A percentile compares a stretch with the other conserved stretches of the same genome.
Conservation (phyloP, 441 rosid genomes). For the Breynia disticha region DNA sequence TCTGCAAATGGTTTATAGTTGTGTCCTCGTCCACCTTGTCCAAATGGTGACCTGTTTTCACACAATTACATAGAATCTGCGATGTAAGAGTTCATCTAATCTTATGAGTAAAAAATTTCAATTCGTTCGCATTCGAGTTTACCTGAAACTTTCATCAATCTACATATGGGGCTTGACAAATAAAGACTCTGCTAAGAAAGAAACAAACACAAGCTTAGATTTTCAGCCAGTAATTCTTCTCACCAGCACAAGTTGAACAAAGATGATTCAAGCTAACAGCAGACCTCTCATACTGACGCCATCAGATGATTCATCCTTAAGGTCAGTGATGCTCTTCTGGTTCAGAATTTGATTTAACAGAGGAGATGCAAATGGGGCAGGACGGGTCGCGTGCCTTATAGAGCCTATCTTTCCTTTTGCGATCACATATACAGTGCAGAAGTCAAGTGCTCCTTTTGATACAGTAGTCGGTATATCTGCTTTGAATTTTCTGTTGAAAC, state of each 20-base stretch:
- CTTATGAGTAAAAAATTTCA: background rate
- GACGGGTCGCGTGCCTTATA: slow-evolving; percentile 44
- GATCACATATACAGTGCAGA: slow-evolving; percentile 71
- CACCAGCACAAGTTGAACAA: background rate
- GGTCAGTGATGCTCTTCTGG: slow-evolving; percentile 8
- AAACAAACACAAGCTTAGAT: background rate
- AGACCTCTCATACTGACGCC: slow-evolving; percentile 40
- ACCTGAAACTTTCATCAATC: slow-evolving; percentile 50
- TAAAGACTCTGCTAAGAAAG: slow-evolving; percentile 32
- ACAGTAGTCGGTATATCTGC: slow-evolving; percentile 52
- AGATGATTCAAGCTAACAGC: slow-evolving; percentile 1
- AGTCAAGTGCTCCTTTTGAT: slow-evolving; percentile 69
- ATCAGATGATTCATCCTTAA: slow-evolving; percentile 19
- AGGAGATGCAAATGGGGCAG: slow-evolving; percentile 59
- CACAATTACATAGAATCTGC: background rate
- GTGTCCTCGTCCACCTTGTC: slow-evolving; percentile 22
- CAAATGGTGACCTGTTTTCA: slow-evolving; percentile 47
- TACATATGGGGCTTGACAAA: slow-evolving; percentile 33
- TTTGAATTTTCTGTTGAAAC: slow-evolving; percentile 52
- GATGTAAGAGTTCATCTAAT: slow-evolving; percentile 4
- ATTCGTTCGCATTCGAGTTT: slow-evolving; percentile 11
- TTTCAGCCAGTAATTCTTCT: background rate
- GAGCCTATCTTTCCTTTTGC: slow-evolving; percentile 73
- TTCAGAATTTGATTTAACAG: slow-evolving; percentile 41
- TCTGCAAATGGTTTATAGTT: slow-evolving; percentile 30